Conservation (phyloP, 225 moss, liverwort and hornwort genomes). For the Climacium dendroides region DNA sequence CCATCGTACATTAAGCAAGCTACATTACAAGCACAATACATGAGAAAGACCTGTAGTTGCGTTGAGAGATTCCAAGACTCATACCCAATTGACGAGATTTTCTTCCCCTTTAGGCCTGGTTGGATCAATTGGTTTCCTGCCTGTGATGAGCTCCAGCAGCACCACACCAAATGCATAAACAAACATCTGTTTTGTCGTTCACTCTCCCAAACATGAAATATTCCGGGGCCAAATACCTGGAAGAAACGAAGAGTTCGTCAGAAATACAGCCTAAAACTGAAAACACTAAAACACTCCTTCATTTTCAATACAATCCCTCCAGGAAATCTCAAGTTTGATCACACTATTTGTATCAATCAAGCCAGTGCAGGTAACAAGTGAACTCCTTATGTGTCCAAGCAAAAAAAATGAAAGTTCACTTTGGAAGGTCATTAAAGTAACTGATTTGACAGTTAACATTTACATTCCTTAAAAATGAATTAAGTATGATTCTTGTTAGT, state of each 20-base stretch:
- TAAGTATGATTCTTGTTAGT: too few relatives aligned
- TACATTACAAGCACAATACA: background rate
- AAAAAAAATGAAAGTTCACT: background rate
- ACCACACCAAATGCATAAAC: slow-evolving; percentile 53
- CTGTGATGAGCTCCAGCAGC: slow-evolving; percentile 52
- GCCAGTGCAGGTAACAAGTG: background rate
- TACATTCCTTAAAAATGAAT: background rate
- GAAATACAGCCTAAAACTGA: background rate
- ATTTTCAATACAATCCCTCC: background rate
- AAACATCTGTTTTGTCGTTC: slow-evolving; percentile 50
- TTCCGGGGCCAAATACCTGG: slow-evolving; percentile 54
- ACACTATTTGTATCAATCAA: background rate
- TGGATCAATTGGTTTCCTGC: slow-evolving; percentile 43
- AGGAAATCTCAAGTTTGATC: background rate
- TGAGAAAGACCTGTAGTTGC: background rate
- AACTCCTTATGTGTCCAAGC: background rate
- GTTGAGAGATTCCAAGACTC: background rate
- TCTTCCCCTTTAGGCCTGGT: slow-evolving; percentile 44
- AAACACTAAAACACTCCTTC: background rate
- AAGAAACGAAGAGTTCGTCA: background rate
- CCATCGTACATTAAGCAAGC: background rate
- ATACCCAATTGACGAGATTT: slow-evolving; percentile 53
- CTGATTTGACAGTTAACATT: background rate
- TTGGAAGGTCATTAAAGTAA: too few relatives aligned
- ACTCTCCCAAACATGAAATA: slow-evolving; percentile 59